Base-by-base conservation (phyloP, 495 filamentous ascomycete species). In the Podospora australis region DNA sequence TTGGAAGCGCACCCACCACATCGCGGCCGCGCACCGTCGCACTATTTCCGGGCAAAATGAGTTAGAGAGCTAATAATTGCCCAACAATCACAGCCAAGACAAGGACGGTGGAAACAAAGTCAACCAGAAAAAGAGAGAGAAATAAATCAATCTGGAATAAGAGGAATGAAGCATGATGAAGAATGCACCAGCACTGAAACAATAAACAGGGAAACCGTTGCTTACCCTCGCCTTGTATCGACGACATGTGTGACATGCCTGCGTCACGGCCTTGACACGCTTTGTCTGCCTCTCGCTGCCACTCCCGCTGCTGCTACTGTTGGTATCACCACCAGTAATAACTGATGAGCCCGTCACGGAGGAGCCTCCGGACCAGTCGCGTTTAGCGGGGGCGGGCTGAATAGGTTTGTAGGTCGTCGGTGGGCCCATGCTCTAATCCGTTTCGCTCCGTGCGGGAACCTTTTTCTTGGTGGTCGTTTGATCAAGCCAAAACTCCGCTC, bases 21-120 rank as follows among this genome's bases (percentile, higher is more conserved):
- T 41, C 49, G 44, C 0, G 61, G 61, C 1, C 61, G 59, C 19
- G 34, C 49, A 29, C 61, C 59, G 36, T 64, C 61, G 16, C 61
- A 64, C 61, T 55, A 20, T n/a, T 39, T 28, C 14, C 40, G 6
- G 7, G 1, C n/a, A n/a, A n/a, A n/a, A n/a, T n/a, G n/a, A n/a
- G n/a, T n/a, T n/a, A n/a, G n/a, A n/a, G n/a, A n/a, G n/a, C n/a
- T n/a, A n/a, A n/a, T n/a, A n/a, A 17, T 39, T 19, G 20, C 13
- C 30, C 17, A 22, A 10, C 7, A 10, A 4, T 9, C 39, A 9
- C 11, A 43, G 22, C 7, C 14, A 10, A 13, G 22, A 43, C 11
- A 24, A 43, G 14, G 10, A 21, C 14, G 39, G 39, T 43, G 20
- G n/a, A 7, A 24, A 21, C 14, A 21, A 21, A 8, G 48, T n/a